A percentile compares a stretch with the other conserved stretches of the same genome.
Conservation (phyloP, 1,139 yeast species). For the Yamadazyma pseudoaaseri region DNA sequence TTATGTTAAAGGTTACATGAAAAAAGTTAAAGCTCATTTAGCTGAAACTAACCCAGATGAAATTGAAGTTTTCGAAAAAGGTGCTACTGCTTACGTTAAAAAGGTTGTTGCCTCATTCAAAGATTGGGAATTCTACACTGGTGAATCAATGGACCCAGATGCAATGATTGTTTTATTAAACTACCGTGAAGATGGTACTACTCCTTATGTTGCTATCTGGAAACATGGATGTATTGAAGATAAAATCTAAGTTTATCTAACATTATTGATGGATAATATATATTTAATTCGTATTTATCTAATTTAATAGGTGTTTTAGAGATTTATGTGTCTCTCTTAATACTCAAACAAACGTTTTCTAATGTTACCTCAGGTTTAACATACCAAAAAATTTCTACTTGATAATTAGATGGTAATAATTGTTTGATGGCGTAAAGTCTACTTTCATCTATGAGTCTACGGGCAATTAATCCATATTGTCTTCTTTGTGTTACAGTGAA, state of each 20-base stretch:
- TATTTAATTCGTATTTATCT: conserved; percentile 2
- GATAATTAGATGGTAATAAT: conserved; percentile 23
- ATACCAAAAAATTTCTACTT: conserved; percentile 57
- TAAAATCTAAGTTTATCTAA: conserved; percentile 66
- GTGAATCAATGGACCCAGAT: conserved; percentile 99
- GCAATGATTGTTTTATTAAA: conserved; percentile 96
- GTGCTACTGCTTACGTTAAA: conserved; percentile 94
- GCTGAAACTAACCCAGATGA: conserved; percentile 86
- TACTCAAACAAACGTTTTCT: conserved; percentile 65
- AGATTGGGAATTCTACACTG: conserved; percentile 99
- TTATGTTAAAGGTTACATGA: conserved; percentile 99
- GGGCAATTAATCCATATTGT: conserved; percentile 59
- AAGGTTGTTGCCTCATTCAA: conserved; percentile 91
- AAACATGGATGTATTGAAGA: conserved; percentile 91
- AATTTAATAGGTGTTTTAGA: neutral
- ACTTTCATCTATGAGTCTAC: conserved; percentile 66
- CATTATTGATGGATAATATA: neutral
- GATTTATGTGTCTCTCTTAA: conserved; percentile 7
- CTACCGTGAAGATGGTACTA: conserved; percentile 99
- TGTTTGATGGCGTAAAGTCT: conserved; percentile 45
- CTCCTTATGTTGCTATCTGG: conserved; percentile 98
- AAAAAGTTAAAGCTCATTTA: conserved; percentile 84
- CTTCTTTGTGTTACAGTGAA: conserved; percentile 48
- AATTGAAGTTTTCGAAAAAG: conserved; percentile 89
- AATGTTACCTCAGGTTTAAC: conserved; percentile 56